These are phyloP conservation scores for Mortierella sp. DNA, from an alignment of 371 early-diverging fungal species.

Conservation along the genomic window DNA sequence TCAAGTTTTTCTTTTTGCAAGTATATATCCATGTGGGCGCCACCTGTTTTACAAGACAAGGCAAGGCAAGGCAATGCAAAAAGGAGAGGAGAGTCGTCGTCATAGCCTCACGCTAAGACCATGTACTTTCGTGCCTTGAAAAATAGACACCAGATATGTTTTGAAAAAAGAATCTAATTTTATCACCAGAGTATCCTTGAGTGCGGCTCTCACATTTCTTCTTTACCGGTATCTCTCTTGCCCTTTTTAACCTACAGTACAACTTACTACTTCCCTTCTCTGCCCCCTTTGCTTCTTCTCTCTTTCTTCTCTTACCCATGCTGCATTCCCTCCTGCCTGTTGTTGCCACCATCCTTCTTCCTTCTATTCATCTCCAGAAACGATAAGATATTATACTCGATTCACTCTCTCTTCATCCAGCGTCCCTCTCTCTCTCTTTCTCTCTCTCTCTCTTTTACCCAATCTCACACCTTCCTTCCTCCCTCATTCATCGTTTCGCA, in stretches of 20 bases:
- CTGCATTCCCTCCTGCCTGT: background rate
- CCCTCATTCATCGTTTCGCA: background rate
- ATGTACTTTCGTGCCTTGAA: too few relatives aligned
- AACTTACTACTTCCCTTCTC: background rate
- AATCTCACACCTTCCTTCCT: background rate
- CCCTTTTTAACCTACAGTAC: background rate
- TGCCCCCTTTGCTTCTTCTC: background rate
- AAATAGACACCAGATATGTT: too few relatives aligned
- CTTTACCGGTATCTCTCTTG: too few relatives aligned
- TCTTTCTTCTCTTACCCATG: background rate
- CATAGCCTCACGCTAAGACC: too few relatives aligned
- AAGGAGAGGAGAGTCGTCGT: too few relatives aligned
- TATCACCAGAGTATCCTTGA: too few relatives aligned
- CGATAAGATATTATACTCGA: background rate
- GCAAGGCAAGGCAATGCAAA: too few relatives aligned
- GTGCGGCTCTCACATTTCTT: too few relatives aligned
- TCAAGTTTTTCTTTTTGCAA: too few relatives aligned
- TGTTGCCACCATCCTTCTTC: background rate
- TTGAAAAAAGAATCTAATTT: too few relatives aligned
- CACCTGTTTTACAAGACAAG: too few relatives aligned
- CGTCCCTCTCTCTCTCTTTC: background rate
- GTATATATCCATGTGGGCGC: too few relatives aligned
- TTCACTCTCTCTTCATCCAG: background rate
- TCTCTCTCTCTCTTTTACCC: background rate
- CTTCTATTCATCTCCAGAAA: background rate